Conservation (phyloP, 1,284 basidiomycete species). For the Naganishia albida region DNA sequence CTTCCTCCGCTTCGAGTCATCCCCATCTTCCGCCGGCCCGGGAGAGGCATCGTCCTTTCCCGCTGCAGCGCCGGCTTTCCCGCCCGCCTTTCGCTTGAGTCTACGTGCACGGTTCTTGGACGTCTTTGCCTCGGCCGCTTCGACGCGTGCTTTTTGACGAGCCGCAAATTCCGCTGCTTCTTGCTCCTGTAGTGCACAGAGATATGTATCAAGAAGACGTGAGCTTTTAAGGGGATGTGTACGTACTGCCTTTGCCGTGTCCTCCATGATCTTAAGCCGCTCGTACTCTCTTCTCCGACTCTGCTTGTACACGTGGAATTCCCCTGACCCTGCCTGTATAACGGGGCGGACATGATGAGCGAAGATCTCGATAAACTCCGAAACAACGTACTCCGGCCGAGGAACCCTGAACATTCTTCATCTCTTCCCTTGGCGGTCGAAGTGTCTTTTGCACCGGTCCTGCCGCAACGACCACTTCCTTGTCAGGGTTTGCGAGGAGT, state of each 20-base stretch:
- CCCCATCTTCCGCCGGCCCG: slow-evolving; percentile 23
- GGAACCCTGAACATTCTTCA: slow-evolving; percentile 96
- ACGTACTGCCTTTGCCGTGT: slow-evolving; percentile 71
- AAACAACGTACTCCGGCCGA: slow-evolving; percentile 63
- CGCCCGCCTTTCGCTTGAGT: slow-evolving; percentile 73
- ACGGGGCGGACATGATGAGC: background rate
- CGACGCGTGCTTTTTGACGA: slow-evolving; percentile 66
- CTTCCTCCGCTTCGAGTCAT: slow-evolving; percentile 43
- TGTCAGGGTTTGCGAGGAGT: slow-evolving; percentile 33
- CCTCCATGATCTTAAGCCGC: slow-evolving; percentile 85
- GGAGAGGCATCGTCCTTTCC: slow-evolving; percentile 29
- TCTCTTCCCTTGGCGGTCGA: slow-evolving; percentile 83
- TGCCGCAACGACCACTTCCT: slow-evolving; percentile 63
- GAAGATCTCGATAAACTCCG: background rate
- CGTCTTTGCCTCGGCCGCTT: slow-evolving; percentile 76
- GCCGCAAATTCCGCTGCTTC: slow-evolving; percentile 67
- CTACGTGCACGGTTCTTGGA: slow-evolving; percentile 88
- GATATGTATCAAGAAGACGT: background rate
- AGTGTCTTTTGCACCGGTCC: slow-evolving; percentile 75
- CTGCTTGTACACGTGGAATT: slow-evolving; percentile 99
- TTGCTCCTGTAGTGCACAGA: slow-evolving; percentile 59
- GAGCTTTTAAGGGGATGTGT: background rate
- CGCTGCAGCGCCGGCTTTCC: background rate
- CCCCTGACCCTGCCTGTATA: slow-evolving; percentile 79
- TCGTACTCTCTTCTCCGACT: slow-evolving; percentile 92